Conservation (phyloP, 1,139 yeast species). For the Yamadazyma songkhlaensis region DNA sequence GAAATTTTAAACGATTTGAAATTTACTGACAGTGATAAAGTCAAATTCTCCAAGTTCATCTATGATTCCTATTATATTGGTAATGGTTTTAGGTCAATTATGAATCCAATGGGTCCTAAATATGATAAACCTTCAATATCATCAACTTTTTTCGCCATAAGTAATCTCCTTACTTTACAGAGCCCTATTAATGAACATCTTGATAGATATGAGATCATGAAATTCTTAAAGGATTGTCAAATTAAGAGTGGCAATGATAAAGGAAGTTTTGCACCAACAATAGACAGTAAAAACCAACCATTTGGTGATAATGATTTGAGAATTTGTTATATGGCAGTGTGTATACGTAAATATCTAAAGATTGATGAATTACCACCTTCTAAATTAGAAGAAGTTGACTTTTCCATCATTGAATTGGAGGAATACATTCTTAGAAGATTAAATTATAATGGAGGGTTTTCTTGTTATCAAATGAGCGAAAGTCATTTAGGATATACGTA, state of each 20-base stretch:
- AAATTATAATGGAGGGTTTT: conserved; percentile 66
- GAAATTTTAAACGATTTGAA: conserved; percentile 45
- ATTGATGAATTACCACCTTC: conserved; percentile 25
- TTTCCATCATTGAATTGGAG: conserved; percentile 39
- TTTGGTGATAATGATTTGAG: conserved; percentile 73
- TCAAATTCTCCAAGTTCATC: conserved; percentile 42
- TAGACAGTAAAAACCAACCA: conserved; percentile 24
- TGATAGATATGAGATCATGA: conserved; percentile 45
- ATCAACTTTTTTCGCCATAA: conserved; percentile 66
- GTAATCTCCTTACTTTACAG: conserved; percentile 45
- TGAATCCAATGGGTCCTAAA: conserved; percentile 17
- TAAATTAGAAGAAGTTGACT: conserved; percentile 25
- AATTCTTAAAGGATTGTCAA: conserved; percentile 56
- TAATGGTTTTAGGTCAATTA: conserved; percentile 51
- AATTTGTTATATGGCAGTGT: conserved; percentile 70
- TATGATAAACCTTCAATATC: conserved; percentile 65
- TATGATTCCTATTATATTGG: conserved; percentile 46
- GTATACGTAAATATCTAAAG: conserved; percentile 56
- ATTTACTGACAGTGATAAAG: conserved; percentile 21
- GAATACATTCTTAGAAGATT: conserved; percentile 42
- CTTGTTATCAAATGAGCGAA: conserved; percentile 45
- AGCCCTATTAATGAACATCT: conserved; percentile 37
- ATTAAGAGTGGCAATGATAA: conserved; percentile 51
- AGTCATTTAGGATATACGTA: conserved; percentile 87
- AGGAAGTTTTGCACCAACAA: conserved; percentile 45